Conservation (phyloP, 1,139 yeast species). For the Pichia sp. region DNA sequence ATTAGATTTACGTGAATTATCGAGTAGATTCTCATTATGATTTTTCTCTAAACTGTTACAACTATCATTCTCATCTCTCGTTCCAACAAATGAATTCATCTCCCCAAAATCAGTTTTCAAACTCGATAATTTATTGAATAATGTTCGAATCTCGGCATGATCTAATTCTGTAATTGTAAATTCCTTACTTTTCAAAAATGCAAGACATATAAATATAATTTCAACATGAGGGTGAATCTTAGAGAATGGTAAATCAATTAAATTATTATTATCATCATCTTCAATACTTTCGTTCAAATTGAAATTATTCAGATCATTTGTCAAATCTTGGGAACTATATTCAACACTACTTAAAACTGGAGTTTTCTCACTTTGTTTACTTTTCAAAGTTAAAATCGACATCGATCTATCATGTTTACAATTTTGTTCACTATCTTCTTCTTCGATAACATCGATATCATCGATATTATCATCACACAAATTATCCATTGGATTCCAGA, state of each 20-base stretch:
- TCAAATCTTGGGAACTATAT: conserved; percentile 11
- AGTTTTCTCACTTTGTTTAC: conserved; percentile 21
- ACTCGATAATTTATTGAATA: conserved; percentile 47
- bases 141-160: conserved; percentile 81
- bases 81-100: conserved; percentile 25
- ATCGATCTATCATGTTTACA: conserved; percentile 21
- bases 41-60: neutral
- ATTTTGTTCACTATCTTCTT: conserved; percentile 3
- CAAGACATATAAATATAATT: conserved; percentile 67
- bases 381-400: conserved; percentile 24
- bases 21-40: conserved; percentile 3
- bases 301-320: neutral
- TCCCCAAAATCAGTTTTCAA: conserved; percentile 25
- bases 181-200: conserved; percentile 75
- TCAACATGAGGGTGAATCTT: conserved; percentile 72
- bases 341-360: conserved; percentile 22
- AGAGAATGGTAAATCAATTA: conserved; percentile 50
- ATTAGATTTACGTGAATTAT: conserved; percentile 17
- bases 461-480: conserved; percentile 8
- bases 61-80: conserved; percentile 12
- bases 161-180: conserved; percentile 76
- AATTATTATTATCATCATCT: conserved; percentile 18
- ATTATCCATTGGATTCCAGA: conserved; percentile 29
- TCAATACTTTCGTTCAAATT: conserved; percentile 7
- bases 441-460: conserved; percentile 2